phyloP scores from a whole-genome alignment of 257 asterid genomes.

The Sherardia arvensis region DNA sequence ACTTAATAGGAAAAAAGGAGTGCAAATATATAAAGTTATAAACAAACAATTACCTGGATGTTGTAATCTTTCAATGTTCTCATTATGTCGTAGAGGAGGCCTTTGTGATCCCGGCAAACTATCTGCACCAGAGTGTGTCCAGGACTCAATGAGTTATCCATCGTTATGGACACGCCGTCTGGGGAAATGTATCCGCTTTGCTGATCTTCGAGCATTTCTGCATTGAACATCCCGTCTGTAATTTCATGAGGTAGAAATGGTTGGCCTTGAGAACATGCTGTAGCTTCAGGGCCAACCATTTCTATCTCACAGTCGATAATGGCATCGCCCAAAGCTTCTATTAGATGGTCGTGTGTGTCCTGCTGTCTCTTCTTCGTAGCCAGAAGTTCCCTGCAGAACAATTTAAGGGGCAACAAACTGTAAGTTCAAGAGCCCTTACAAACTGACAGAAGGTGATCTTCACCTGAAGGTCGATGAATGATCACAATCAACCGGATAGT shows the following conservation, averaged over 20 bases:
- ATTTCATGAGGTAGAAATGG: conserved; percentile 56
- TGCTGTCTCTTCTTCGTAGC: conserved; percentile 57
- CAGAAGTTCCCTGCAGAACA: conserved; percentile 52
- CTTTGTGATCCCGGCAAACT: conserved; percentile 77
- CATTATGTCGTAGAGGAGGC: conserved; percentile 74
- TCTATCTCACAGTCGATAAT: conserved; percentile 59
- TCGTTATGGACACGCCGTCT: conserved; percentile 42
- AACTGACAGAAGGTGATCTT: neutral
- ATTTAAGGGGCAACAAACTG: neutral
- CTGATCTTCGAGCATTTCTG: conserved; percentile 26
- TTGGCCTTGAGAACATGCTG: conserved; percentile 57
- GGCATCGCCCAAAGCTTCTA: conserved; percentile 49
- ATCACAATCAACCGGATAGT: too few species aligned
- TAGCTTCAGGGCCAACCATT: conserved; percentile 54
- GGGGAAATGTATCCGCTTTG: conserved; percentile 30
- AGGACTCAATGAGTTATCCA: conserved; percentile 71
- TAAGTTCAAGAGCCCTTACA: neutral
- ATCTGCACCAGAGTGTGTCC: conserved; percentile 82
- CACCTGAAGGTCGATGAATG: too few species aligned
- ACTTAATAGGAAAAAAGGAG: neutral
- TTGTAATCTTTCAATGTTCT: conserved; percentile 77
- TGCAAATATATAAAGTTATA: too few species aligned
- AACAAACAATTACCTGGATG: conserved; percentile 65
- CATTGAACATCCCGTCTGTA: conserved; percentile 42
- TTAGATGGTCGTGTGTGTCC: conserved; percentile 46